phyloP scores from a whole-genome alignment of 2,329 filamentous ascomycete genomes.

The Cercospora brassicicola region DNA sequence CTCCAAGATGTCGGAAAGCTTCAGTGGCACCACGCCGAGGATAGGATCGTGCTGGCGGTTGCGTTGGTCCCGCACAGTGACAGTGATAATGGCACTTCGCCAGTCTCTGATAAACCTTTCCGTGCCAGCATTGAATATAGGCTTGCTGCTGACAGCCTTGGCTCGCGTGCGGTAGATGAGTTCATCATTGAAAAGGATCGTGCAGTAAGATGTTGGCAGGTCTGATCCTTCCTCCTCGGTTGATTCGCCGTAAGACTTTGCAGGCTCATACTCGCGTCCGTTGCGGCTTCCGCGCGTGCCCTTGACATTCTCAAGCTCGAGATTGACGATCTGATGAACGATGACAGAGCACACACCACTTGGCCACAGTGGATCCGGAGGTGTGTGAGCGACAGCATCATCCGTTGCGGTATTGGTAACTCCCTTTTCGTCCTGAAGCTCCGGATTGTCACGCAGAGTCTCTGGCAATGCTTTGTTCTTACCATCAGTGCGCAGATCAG shows the following conservation, averaged over 20 bases:
- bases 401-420: slow-evolving; percentile 70
- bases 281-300: slow-evolving; percentile 79
- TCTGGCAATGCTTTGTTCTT: slow-evolving; percentile 76
- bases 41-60: slow-evolving; percentile 94
- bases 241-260: slow-evolving; percentile 77
- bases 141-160: slow-evolving; percentile 90
- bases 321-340: slow-evolving; percentile 90
- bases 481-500: slow-evolving; percentile 81
- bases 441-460: slow-evolving; percentile 69
- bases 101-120: slow-evolving; percentile 92
- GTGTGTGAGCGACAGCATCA: slow-evolving; percentile 83
- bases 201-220: slow-evolving; percentile 90
- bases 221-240: slow-evolving; percentile 79
- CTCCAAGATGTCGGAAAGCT: slow-evolving; percentile 82
- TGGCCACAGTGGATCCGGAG: slow-evolving; percentile 94
- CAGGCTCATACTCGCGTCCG: slow-evolving; percentile 84
- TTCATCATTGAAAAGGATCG: slow-evolving; percentile 84
- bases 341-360: slow-evolving; percentile 84
- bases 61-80: slow-evolving; percentile 83
- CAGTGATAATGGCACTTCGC: slow-evolving; percentile 80
- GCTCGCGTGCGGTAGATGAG: slow-evolving; percentile 89
- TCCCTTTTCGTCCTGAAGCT: slow-evolving; percentile 86
- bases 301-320: slow-evolving; percentile 88
- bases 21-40: slow-evolving; percentile 85
- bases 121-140: slow-evolving; percentile 95